A percentile compares a stretch with the other conserved stretches of the same genome.
Evolutionary conservation across 2,329 filamentous ascomycete genomes (phyloP).

Genomic region (Huntiella omanensis): DNA sequence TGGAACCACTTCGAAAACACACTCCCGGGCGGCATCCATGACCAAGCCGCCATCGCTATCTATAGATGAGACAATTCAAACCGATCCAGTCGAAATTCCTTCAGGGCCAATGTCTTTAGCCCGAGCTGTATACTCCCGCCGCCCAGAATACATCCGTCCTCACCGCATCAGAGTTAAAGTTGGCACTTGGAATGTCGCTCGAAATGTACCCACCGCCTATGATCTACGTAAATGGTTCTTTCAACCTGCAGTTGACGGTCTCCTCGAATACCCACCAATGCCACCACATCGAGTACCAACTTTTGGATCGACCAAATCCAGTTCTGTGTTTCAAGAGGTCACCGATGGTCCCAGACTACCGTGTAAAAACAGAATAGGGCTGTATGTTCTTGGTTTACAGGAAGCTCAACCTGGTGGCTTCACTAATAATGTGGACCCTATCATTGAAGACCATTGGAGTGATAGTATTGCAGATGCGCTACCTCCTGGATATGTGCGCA

Average conservation of each 20-base stretch:
- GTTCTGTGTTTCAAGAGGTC: constrained; percentile 8
- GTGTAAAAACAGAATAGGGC: constrained; percentile 33
- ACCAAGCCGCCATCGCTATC: background rate
- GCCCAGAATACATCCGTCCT: constrained; percentile 59
- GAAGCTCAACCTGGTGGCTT: constrained; percentile 79
- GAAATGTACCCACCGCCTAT: constrained; percentile 65
- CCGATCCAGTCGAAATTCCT: constrained; percentile 26
- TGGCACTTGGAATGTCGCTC: constrained; percentile 88
- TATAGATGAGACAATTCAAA: constrained; percentile 4
- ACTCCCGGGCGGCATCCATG: background rate
- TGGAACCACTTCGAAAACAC: background rate
- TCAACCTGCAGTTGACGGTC: constrained; percentile 19
- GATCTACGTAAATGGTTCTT: constrained; percentile 84
- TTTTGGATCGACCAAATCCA: constrained; percentile 1
- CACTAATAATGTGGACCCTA: constrained; percentile 56
- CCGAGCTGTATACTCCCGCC: constrained; percentile 49
- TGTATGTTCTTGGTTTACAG: constrained; percentile 82
- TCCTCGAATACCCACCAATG: constrained; percentile 8
- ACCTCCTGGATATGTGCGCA: constrained; percentile 55
- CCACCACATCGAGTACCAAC: constrained; percentile 4
- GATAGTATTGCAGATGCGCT: constrained; percentile 53
- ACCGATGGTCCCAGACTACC: constrained; percentile 6
- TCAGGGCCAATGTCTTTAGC: constrained; percentile 40
- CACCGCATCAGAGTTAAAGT: constrained; percentile 69
- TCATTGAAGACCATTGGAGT: constrained; percentile 62